Conservation (phyloP, 192 early-diverging fungal species). For the Borealophlyctis nickersoniae region DNA sequence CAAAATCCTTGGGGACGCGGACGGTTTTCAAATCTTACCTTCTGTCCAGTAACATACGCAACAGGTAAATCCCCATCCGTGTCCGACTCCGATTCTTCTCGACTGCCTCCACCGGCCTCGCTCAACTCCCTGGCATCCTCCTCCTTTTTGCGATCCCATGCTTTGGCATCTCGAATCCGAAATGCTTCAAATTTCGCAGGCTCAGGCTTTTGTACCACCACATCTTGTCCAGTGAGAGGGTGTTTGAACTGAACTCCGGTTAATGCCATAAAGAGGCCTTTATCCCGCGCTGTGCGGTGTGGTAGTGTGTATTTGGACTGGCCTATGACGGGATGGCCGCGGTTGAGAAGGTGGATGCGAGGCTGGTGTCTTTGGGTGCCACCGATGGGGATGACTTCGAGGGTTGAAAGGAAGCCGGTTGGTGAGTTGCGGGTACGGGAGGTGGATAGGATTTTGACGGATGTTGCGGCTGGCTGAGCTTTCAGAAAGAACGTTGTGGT, state of each 20-base stretch:
- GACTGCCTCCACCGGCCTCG: too few species aligned
- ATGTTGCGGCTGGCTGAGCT: too few species aligned
- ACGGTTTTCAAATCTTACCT: slow-evolving; percentile 9
- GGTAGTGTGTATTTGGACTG: slow-evolving; percentile 12
- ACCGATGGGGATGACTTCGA: not conserved
- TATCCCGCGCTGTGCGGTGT: not conserved
- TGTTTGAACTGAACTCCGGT: not conserved
- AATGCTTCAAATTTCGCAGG: slow-evolving; percentile 16
- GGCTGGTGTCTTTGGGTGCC: not conserved
- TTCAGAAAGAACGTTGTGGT: too few species aligned
- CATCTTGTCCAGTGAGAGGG: not conserved
- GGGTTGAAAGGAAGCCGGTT: not conserved
- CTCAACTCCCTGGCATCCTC: slow-evolving; percentile 3
- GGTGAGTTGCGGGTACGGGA: not conserved
- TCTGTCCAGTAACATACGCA: slow-evolving; percentile 11
- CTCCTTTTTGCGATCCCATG: slow-evolving; percentile 12
- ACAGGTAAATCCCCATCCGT: not conserved
- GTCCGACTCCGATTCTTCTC: not conserved
- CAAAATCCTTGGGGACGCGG: too few species aligned
- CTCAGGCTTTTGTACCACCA: not conserved
- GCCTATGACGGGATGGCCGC: not conserved
- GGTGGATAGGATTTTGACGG: too few species aligned
- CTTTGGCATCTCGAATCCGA: slow-evolving; percentile 3
- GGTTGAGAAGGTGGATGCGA: slow-evolving; percentile 2
- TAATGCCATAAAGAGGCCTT: not conserved